Base-by-base conservation (phyloP, 2,329 filamentous ascomycete genomes). In the Phoma sp. region DNA sequence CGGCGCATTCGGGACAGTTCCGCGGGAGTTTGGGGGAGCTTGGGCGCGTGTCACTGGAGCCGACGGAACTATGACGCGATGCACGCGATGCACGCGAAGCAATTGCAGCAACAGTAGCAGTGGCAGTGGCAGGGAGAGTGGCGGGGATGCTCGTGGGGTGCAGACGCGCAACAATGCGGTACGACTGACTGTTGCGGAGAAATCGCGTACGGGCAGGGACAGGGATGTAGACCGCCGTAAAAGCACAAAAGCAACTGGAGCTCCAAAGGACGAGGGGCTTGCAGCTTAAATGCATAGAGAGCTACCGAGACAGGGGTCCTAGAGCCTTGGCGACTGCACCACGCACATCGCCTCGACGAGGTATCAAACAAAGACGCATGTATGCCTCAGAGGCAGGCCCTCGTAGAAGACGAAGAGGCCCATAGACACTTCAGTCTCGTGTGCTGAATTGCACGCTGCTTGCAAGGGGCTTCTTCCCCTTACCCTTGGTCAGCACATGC, bases 1-100 rank as follows among this genome's bases (percentile, higher is more conserved):
- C 48, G 66, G 69, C 71, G 71, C 72, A 74, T 74, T 65, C 71
- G 70, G 66, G 45, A 57, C 43, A 25, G 49, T 36, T 50, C 38
- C 38, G 51, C 38, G 44, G 48, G 39, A 44, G 29, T 62, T 38
- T 38, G 29, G 49, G 48, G 58, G 32, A 57, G 64, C 56, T 58
- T 60, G 43, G 53, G 45, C 59, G 57, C 52, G 49, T 38, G 43
- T 38, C 44, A 51, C 38, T 41, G 19, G 29, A 53, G 37, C 49
- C 44, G 12, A 39, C 25, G 39, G 24, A 31, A 40, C 50, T 53
- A 43, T 47, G 50, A 47, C 35, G 45, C 45, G 27, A 36, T 41
- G 51, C 27, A 47, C 35, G 45, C 45, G 27, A 36, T 41, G 51
- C 27, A 17, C 17, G 31, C 22, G 6, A 27, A 35, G 32, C 32